Conservation (phyloP, 345 rosid species). For the Cardiospermum halicacabum region DNA sequence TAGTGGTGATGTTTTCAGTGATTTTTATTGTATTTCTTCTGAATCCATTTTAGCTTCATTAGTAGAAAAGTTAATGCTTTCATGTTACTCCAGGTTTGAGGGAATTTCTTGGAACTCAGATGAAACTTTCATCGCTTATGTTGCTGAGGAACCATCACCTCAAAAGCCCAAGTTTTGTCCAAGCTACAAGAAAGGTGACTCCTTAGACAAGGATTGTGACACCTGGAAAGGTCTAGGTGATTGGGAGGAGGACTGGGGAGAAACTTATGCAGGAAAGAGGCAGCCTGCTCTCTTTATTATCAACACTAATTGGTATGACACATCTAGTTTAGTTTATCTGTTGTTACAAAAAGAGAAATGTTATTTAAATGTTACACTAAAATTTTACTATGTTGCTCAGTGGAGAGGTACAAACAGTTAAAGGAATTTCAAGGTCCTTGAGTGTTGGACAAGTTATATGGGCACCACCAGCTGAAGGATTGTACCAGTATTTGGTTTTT, state of each 20-base stretch:
- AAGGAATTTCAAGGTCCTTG: conserved; percentile 65
- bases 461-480: conserved; percentile 54
- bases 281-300: conserved; percentile 74
- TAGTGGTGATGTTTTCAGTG: conserved; percentile 1
- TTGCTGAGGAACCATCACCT: conserved; percentile 69
- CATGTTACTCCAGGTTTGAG: conserved; percentile 61
- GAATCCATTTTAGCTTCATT: conserved; percentile 6
- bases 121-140: conserved; percentile 76
- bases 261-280: conserved; percentile 83
- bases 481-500: conserved; percentile 59
- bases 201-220: conserved; percentile 48
- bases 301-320: conserved; percentile 48
- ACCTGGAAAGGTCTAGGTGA: conserved; percentile 97
- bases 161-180: conserved; percentile 59
- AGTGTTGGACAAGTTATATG: conserved; percentile 94
- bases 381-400: conserved; percentile 32
- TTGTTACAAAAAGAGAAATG: not conserved
- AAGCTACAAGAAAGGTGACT: conserved; percentile 52
- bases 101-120: conserved; percentile 92
- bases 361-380: conserved; percentile 8
- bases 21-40: too few relatives aligned
- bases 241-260: conserved; percentile 49
- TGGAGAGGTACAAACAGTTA: conserved; percentile 60
- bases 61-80: conserved; percentile 11
- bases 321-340: conserved; percentile 7